Evolutionary conservation across 2,329 filamentous ascomycete genomes (phyloP).

Genomic region (Aspergillus puulaauensis): DNA sequence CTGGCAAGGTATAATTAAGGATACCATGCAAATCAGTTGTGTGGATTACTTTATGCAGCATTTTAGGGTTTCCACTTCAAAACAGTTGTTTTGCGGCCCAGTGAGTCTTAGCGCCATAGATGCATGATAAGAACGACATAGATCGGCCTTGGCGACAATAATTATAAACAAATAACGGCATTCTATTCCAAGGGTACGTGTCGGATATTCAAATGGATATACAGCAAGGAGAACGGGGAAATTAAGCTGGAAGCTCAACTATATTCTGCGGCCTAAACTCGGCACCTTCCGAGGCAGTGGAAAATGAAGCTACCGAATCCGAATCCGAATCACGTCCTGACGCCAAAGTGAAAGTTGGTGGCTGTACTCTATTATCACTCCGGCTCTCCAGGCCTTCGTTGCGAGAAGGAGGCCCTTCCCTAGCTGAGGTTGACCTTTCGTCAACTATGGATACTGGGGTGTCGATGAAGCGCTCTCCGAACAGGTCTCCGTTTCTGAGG

Average conservation of each 20-base stretch:
- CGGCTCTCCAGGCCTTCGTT: not conserved
- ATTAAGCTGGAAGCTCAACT: conserved; percentile 5
- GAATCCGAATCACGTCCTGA: not conserved
- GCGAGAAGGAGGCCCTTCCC: not conserved
- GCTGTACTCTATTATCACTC: not conserved
- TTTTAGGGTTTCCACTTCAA: too few species aligned
- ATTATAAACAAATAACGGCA: too few species aligned
- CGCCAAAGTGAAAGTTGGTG: not conserved
- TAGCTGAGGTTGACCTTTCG: not conserved
- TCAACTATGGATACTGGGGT: conserved; percentile 4
- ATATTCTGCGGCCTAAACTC: not conserved
- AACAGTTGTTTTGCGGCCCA: too few species aligned
- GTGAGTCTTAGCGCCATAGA: too few species aligned
- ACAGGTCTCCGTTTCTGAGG: not conserved
- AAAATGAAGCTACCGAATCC: conserved; percentile 25
- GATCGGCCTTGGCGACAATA: too few species aligned
- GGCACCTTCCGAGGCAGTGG: conserved; percentile 25
- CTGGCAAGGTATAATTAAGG: too few species aligned
- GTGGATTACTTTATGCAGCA: too few species aligned
- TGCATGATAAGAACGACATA: too few species aligned
- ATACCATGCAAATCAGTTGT: too few species aligned
- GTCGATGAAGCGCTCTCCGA: not conserved
- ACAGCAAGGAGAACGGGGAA: not conserved
- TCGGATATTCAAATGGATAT: not conserved
- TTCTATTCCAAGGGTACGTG: too few species aligned